Evolutionary conservation across 306 rosid genomes (phyloP).

Genomic region (Pyrus pyrifolia): DNA sequence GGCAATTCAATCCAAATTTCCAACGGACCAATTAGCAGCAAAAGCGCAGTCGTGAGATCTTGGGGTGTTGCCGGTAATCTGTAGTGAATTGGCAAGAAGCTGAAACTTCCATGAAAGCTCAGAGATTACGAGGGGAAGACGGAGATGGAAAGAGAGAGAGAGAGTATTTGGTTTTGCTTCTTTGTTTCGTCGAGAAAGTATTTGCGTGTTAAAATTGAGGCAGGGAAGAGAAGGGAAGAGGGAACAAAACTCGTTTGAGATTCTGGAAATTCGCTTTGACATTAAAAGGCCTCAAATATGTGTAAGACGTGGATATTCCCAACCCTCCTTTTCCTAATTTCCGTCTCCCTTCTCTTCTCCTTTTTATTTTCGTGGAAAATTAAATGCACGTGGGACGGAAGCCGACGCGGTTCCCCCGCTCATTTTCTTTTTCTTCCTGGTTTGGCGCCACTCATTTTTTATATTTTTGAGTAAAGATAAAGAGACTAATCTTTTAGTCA

Average conservation of each 20-base stretch:
- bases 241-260: not conserved
- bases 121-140: not conserved
- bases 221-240: not conserved
- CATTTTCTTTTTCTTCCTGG: not conserved
- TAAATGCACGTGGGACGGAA: conserved; percentile 43
- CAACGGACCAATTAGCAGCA: not conserved
- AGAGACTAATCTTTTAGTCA: too few relatives aligned
- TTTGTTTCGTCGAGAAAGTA: not conserved
- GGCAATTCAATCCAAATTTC: not conserved
- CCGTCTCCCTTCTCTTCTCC: not conserved
- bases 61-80: conserved; percentile 8
- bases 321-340: not conserved
- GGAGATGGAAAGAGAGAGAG: not conserved
- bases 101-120: conserved; percentile 6
- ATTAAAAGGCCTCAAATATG: conserved; percentile 44
- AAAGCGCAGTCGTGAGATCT: conserved; percentile 22
- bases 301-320: conserved; percentile 37
- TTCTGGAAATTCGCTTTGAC: not conserved
- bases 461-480: too few relatives aligned
- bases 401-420: conserved; percentile 28
- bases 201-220: not conserved
- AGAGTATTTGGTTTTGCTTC: not conserved
- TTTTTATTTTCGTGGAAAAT: not conserved
- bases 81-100: not conserved
- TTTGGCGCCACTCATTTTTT: too few relatives aligned